Evolutionary conservation across 108 stramenopile species (phyloP), one percentile per base, ranked within the genome.

Genomic region (Schizochytrium sp.): DNA sequence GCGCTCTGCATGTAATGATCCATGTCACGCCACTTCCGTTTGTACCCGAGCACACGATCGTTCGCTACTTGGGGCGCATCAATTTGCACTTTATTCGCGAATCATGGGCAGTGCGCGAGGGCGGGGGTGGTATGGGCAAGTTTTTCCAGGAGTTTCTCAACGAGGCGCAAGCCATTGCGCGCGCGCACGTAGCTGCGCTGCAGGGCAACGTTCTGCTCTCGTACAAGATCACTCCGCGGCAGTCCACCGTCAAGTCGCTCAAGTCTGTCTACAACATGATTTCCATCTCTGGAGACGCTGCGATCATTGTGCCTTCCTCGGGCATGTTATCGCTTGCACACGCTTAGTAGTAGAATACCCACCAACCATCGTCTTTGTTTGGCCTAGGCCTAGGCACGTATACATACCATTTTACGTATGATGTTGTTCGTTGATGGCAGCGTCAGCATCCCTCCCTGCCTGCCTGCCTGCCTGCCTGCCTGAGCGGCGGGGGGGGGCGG

Each of bases 11-110:
- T 6, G 43, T 28, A 34, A 53, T 23, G 6, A 53, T 83, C 48
- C 48, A 83, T 6, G 25, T 83, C 18, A 25, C 76, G 12, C 76
- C 76, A 16, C 23, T 83, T 6, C 48, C 76, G 3, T 83, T 53
- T 28, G 51, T 83, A 6, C 76, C 76, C 8, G 51, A 23, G 4
- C 23, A 83, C 23, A 83, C 76, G n/a, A 53, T 34, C 51, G 76
- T 83, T 12, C 76, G 87, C 16, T 97, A 97, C 88, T 89, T 97
- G 51, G 97, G 97, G 16, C 90, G 90, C 10, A 83, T 97, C 5
- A 92, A 93, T 43, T 95, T 97, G 96, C 97, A 97, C 88, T 97
- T 97, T 87, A 95, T 97, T 72, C 94, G 96, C 19, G 97, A 96
- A 72, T 95, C 95, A 4, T 89, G 95, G 63, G 88, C 71, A 8